Percentiles rank a stretch among this genome's conserved stretches.
These are phyloP conservation scores for Aspergillus brasiliensis DNA, from an alignment of 2,329 filamentous ascomycete species.

Conservation along the genomic window DNA sequence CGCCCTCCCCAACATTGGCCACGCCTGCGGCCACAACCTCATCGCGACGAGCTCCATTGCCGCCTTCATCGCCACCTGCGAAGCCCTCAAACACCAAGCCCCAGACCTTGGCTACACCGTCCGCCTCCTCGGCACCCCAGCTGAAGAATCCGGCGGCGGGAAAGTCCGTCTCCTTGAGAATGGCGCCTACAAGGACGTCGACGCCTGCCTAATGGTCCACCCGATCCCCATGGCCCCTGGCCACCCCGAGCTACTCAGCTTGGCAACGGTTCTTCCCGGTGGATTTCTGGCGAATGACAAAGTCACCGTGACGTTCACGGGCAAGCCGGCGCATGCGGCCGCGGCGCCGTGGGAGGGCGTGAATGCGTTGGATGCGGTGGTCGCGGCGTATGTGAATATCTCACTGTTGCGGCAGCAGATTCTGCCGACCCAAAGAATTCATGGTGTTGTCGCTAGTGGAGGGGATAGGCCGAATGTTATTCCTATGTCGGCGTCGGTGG, in stretches of 20 bases:
- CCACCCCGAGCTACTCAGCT: conserved; percentile 21
- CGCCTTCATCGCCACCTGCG: conserved; percentile 37
- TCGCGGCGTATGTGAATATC: conserved; percentile 48
- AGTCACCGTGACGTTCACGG: conserved; percentile 45
- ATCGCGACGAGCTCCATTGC: conserved; percentile 38
- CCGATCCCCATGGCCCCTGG: conserved; percentile 30
- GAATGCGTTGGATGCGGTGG: conserved; percentile 60
- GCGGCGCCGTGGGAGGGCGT: conserved; percentile 59
- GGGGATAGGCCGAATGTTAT: conserved; percentile 59
- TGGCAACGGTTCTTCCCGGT: conserved; percentile 27
- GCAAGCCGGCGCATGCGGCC: conserved; percentile 58
- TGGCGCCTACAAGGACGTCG: conserved; percentile 43
- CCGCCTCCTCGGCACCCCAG: conserved; percentile 39
- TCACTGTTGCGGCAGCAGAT: conserved; percentile 59
- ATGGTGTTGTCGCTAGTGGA: conserved; percentile 56
- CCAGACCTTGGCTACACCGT: conserved; percentile 28
- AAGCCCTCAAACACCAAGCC: conserved; percentile 19
- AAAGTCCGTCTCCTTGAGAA: conserved; percentile 43
- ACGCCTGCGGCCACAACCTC: conserved; percentile 40
- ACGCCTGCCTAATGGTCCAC: conserved; percentile 47
- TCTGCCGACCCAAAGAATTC: conserved; percentile 52
- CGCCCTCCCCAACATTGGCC: conserved; percentile 39
- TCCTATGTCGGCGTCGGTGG: conserved; percentile 51
- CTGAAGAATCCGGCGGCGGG: conserved; percentile 39
- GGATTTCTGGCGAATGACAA: conserved; percentile 36